Evolutionary conservation across 306 rosid species (phyloP).

Genomic region (Castanopsis chinensis): DNA sequence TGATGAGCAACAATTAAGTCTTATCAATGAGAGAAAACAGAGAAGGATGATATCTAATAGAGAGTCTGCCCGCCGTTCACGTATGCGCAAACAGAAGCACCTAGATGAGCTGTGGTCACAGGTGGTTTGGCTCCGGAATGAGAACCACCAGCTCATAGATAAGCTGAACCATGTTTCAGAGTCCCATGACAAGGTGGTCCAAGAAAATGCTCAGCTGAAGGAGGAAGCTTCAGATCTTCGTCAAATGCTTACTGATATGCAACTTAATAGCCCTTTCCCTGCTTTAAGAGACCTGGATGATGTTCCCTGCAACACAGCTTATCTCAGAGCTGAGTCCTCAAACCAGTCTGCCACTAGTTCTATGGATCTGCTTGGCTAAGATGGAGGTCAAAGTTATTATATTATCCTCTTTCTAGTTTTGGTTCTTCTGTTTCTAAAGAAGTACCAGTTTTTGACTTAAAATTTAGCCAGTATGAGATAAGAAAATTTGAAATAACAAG

Average conservation of each 20-base stretch:
- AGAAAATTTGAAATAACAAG: constrained; percentile 40
- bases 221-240: constrained; percentile 74
- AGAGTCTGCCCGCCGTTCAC: constrained; percentile 90
- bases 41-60: constrained; percentile 92
- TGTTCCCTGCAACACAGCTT: constrained; percentile 45
- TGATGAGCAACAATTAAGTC: constrained; percentile 63
- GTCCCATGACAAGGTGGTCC: constrained; percentile 52
- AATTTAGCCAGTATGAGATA: constrained; percentile 37
- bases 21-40: constrained; percentile 78
- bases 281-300: constrained; percentile 53
- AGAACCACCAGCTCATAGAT: constrained; percentile 73
- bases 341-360: constrained; percentile 51
- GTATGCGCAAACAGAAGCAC: constrained; percentile 91
- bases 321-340: constrained; percentile 52
- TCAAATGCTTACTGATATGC: constrained; percentile 65
- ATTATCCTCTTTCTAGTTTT: neutral
- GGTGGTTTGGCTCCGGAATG: constrained; percentile 81
- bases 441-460: constrained; percentile 27
- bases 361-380: constrained; percentile 47
- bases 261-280: constrained; percentile 54
- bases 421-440: constrained; percentile 29
- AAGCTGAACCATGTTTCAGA: constrained; percentile 68
- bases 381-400: constrained; percentile 13
- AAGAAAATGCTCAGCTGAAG: constrained; percentile 73
- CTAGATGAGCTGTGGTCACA: constrained; percentile 97